These are phyloP conservation scores for Ocimum tenuiflorum DNA, from an alignment of 257 asterid species.

Conservation along the genomic window DNA sequence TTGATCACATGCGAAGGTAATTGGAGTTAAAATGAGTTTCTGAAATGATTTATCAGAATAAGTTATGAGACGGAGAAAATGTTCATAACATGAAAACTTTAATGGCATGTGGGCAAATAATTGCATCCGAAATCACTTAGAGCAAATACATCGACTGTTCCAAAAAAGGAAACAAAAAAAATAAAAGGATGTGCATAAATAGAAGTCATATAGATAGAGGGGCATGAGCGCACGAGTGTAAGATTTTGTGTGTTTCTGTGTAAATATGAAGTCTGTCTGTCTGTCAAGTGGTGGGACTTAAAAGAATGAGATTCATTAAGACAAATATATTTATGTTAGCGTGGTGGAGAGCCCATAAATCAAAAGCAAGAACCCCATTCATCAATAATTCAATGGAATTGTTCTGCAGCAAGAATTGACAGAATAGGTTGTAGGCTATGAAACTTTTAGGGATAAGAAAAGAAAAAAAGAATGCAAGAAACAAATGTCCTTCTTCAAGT, in stretches of 20 bases:
- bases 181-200: neutral
- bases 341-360: conserved; percentile 24
- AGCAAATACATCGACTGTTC: neutral
- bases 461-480: neutral
- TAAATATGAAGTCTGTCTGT: conserved; percentile 15
- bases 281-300: conserved; percentile 27
- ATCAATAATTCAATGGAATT: conserved; percentile 26
- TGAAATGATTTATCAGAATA: too few relatives aligned
- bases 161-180: neutral
- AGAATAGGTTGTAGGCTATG: neutral
- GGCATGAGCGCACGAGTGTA: conserved; percentile 1
- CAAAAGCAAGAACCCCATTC: conserved; percentile 22
- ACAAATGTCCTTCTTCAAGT: conserved; percentile 2
- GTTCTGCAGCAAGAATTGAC: conserved; percentile 30
- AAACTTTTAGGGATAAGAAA: neutral
- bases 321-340: conserved; percentile 14
- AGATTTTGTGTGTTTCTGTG: conserved; percentile 7
- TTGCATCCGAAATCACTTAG: too few relatives aligned
- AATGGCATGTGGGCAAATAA: too few relatives aligned
- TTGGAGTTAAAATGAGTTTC: too few relatives aligned
- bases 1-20: too few relatives aligned
- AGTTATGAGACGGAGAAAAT: too few relatives aligned
- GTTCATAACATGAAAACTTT: too few relatives aligned
- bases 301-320: conserved; percentile 31
- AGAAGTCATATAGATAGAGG: neutral